Percentiles rank a stretch among this genome's conserved stretches.
Evolutionary conservation across 306 rosid species (phyloP).

Genomic region (Quercus agrifolia): DNA sequence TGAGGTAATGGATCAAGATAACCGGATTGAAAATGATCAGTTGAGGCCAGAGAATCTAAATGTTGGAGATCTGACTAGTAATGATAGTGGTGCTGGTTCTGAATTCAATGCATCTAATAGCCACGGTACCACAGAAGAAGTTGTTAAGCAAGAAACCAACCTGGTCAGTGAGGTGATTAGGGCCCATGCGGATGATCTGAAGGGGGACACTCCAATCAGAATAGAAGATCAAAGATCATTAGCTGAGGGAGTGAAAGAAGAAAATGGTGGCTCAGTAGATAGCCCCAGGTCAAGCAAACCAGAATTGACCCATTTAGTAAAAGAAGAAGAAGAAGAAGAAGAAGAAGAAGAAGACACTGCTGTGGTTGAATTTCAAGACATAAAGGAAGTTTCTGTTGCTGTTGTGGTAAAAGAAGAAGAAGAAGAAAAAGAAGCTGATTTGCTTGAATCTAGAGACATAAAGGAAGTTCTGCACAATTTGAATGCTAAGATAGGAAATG

Average conservation of each 20-base stretch:
- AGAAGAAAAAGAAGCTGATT: slow-evolving; percentile 28
- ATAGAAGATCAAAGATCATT: slow-evolving; percentile 30
- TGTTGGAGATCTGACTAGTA: slow-evolving; percentile 40
- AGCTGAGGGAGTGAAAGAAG: slow-evolving; percentile 39
- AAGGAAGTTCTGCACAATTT: slow-evolving; percentile 40
- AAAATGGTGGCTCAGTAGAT: slow-evolving; percentile 27
- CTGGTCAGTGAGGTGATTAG: slow-evolving; percentile 29
- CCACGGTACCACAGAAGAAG: slow-evolving; percentile 21
- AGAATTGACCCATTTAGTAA: slow-evolving; percentile 34
- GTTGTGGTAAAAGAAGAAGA: slow-evolving; percentile 30
- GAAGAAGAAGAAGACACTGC: slow-evolving; percentile 34
- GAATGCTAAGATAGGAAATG: slow-evolving; percentile 36
- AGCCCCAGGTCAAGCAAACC: slow-evolving; percentile 37
- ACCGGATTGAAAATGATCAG: slow-evolving; percentile 37
- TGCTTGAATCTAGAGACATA: slow-evolving; percentile 33
- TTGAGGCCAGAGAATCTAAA: slow-evolving; percentile 41
- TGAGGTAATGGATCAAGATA: slow-evolving; percentile 67
- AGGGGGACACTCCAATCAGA: slow-evolving; percentile 35
- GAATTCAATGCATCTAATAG: slow-evolving; percentile 30
- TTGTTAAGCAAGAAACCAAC: slow-evolving; percentile 19
- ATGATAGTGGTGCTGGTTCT: slow-evolving; percentile 19
- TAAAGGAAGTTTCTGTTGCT: slow-evolving; percentile 37
- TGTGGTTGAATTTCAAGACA: slow-evolving; percentile 35
- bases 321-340: slow-evolving; percentile 15
- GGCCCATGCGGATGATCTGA: slow-evolving; percentile 25